These are phyloP conservation scores for Tetradesmus obliquus DNA, from an alignment of 139 green algal genomes.

Conservation along the genomic window DNA sequence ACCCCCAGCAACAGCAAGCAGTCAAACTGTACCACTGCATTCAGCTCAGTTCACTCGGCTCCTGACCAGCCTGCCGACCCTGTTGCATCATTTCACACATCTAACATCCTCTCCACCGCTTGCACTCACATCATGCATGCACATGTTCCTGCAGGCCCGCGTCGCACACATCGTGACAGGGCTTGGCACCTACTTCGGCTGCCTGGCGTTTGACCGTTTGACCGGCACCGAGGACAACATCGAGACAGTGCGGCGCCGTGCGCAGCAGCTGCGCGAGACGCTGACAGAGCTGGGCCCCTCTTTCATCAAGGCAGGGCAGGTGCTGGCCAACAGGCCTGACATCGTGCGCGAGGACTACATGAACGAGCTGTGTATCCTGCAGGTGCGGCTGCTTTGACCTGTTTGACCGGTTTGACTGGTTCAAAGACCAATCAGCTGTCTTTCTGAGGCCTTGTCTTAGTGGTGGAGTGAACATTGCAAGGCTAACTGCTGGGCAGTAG, in stretches of 20 bases:
- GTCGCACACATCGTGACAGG: slow-evolving; percentile 57
- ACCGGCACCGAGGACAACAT: slow-evolving; percentile 53
- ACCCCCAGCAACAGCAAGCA: not conserved
- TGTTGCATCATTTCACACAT: no score
- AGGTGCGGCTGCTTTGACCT: slow-evolving; percentile 46
- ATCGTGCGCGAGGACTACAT: slow-evolving; percentile 99
- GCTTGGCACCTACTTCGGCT: slow-evolving; percentile 65
- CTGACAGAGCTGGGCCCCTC: slow-evolving; percentile 92
- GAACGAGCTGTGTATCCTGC: slow-evolving; percentile 96
- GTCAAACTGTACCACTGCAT: no score
- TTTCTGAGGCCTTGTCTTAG: not conserved
- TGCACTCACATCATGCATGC: no score
- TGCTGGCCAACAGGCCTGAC: slow-evolving; percentile 98
- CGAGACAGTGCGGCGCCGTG: slow-evolving; percentile 71
- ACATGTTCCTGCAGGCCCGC: slow-evolving; percentile 48
- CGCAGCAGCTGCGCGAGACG: slow-evolving; percentile 87
- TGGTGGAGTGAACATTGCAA: not conserved
- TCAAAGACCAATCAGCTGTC: no score
- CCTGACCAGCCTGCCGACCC: no score
- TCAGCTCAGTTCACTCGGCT: no score
- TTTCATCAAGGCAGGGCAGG: slow-evolving; percentile 99
- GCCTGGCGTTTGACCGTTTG: slow-evolving; percentile 62
- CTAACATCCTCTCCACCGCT: no score
- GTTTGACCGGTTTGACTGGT: not conserved
- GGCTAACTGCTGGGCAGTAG: not conserved